Conservation (phyloP, 192 early-diverging fungal species). For the Thoreauomyces humboldtii region DNA sequence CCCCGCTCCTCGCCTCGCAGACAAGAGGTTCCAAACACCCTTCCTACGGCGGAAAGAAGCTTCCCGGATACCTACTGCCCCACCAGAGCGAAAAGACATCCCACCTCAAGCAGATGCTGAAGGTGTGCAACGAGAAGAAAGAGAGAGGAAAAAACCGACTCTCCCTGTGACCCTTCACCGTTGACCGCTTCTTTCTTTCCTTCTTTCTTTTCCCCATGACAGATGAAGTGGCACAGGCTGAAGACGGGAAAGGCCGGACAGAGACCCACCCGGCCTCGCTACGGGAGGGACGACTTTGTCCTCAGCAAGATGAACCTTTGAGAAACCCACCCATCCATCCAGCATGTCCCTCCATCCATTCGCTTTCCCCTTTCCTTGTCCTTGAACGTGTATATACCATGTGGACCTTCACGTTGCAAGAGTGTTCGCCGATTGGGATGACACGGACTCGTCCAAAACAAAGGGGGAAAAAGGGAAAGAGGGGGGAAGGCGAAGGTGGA, state of each 20-base stretch:
- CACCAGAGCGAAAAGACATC: slow-evolving; percentile 35
- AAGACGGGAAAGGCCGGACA: slow-evolving; percentile 44
- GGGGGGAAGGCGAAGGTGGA: too few species aligned
- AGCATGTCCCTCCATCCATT: too few species aligned
- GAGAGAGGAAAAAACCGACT: background rate
- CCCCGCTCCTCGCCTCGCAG: background rate
- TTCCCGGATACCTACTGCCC: slow-evolving; percentile 47
- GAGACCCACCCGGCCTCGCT: slow-evolving; percentile 39
- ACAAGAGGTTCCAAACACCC: slow-evolving; percentile 30
- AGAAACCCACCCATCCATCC: too few species aligned
- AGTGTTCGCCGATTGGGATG: too few species aligned
- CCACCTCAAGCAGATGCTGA: slow-evolving; percentile 38
- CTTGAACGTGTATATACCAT: too few species aligned
- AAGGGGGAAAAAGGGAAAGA: too few species aligned
- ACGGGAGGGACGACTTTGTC: slow-evolving; percentile 46
- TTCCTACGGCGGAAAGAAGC: slow-evolving; percentile 25
- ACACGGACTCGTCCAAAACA: too few species aligned
- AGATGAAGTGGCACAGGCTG: slow-evolving; percentile 52
- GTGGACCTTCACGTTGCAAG: slow-evolving; percentile 1
- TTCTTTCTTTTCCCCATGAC: too few species aligned
- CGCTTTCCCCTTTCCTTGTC: too few species aligned
- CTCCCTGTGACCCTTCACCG: too few species aligned
- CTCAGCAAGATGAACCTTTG: slow-evolving; percentile 49
- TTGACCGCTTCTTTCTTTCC: background rate
- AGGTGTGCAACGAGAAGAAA: slow-evolving; percentile 23